phyloP scores from a whole-genome alignment of 1,284 basidiomycete species.

The Ustilago hordei region DNA sequence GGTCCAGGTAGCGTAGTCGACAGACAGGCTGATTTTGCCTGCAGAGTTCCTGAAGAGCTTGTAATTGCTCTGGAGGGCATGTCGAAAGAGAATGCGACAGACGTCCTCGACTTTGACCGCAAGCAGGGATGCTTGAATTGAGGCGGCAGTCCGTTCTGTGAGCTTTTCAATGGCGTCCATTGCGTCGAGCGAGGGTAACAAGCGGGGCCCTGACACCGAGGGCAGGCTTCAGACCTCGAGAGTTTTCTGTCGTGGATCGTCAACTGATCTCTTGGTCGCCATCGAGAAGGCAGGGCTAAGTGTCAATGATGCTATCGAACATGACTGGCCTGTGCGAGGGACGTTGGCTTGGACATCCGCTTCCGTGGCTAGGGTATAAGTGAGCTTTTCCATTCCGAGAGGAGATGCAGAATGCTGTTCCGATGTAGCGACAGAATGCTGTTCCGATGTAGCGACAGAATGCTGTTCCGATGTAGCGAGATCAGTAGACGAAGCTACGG shows the following conservation, averaged over 20 bases:
- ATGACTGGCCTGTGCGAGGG: background rate
- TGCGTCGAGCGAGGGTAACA: background rate
- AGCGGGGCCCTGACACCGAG: background rate
- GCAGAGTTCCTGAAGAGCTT: slow-evolving; percentile 5
- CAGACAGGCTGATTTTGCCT: background rate
- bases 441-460: background rate
- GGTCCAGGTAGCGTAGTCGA: slow-evolving; percentile 36
- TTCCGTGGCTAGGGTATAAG: background rate
- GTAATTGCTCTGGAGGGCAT: slow-evolving; percentile 7
- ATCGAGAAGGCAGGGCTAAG: background rate
- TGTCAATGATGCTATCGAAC: background rate
- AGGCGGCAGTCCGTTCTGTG: slow-evolving; percentile 16
- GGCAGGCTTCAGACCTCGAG: background rate
- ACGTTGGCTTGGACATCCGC: background rate
- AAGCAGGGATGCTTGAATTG: slow-evolving; percentile 24
- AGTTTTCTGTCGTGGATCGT: background rate
- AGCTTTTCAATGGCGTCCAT: slow-evolving; percentile 25
- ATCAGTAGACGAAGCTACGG: background rate
- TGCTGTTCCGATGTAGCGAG: background rate
- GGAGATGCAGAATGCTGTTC: background rate
- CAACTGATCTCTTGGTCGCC: background rate
- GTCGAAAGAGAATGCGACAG: slow-evolving; percentile 22
- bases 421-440: background rate
- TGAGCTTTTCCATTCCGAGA: background rate
- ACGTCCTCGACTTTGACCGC: slow-evolving; percentile 28